phyloP scores from a whole-genome alignment of 2,329 filamentous ascomycete genomes.

The Colletotrichum incanum region DNA sequence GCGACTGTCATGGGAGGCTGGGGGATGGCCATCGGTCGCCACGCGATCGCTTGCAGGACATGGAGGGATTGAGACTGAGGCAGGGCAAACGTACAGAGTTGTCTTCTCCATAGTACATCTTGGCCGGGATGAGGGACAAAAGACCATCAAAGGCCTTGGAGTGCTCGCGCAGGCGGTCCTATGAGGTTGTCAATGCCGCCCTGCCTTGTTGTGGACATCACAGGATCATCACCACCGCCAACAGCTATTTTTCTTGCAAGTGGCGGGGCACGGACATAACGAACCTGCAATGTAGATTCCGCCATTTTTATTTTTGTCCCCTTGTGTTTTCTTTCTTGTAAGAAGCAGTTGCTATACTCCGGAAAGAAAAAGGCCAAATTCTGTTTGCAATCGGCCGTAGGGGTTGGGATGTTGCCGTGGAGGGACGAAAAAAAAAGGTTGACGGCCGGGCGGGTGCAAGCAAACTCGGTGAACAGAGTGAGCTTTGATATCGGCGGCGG shows the following conservation, averaged over 20 bases:
- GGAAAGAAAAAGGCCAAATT: neutral
- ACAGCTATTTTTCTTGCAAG: conserved; percentile 20
- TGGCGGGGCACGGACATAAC: conserved; percentile 50
- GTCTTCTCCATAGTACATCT: conserved; percentile 92
- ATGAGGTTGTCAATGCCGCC: conserved; percentile 31
- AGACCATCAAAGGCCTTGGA: conserved; percentile 88
- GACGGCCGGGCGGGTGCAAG: conserved; percentile 19
- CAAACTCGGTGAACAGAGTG: conserved; percentile 31
- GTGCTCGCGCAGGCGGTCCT: conserved; percentile 53
- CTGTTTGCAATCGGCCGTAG: conserved; percentile 1
- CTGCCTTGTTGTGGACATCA: conserved; percentile 12
- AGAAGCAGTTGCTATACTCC: neutral
- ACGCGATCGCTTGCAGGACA: conserved; percentile 5
- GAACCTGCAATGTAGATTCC: conserved; percentile 64
- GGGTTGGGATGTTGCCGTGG: conserved; percentile 6
- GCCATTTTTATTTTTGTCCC: conserved; percentile 57
- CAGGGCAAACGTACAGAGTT: conserved; percentile 76
- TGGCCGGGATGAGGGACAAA: conserved; percentile 89
- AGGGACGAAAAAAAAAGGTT: conserved; percentile 6
- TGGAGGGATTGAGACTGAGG: conserved; percentile 1
- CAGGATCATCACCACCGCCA: conserved; percentile 31
- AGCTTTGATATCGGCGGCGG: conserved; percentile 34
- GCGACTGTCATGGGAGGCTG: neutral
- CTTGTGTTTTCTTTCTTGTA: neutral
- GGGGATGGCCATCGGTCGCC: neutral